phyloP scores from a whole-genome alignment of 1,284 basidiomycete species.

The Coniophora puteana region DNA sequence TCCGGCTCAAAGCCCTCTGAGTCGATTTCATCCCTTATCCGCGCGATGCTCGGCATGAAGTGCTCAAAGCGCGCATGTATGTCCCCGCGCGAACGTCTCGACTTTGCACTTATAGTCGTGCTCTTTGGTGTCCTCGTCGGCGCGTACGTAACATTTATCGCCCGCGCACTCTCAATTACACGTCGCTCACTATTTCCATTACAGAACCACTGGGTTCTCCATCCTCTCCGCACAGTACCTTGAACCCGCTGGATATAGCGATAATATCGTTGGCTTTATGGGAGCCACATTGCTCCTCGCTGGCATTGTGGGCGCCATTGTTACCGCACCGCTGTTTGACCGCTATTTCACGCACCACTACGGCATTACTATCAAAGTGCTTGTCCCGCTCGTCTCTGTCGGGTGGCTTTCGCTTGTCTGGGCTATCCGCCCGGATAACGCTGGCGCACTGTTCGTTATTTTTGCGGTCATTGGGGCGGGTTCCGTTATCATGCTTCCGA shows the following conservation, averaged over 20 bases:
- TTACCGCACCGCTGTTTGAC: conserved; percentile 73
- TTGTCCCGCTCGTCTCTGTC: conserved; percentile 56
- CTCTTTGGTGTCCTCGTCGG: conserved; percentile 65
- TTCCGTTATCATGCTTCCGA: conserved; percentile 66
- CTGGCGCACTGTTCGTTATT: conserved; percentile 56
- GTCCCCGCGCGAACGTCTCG: conserved; percentile 59
- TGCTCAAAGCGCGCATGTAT: conserved; percentile 52
- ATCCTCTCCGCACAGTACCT: conserved; percentile 66
- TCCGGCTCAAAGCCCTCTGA: conserved; percentile 57
- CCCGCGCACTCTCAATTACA: background rate
- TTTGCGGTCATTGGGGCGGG: conserved; percentile 64
- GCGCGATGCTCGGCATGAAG: conserved; percentile 56
- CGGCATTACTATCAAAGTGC: conserved; percentile 51
- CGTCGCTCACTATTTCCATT: too few species aligned
- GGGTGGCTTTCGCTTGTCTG: conserved; percentile 74
- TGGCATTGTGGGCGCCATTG: conserved; percentile 62
- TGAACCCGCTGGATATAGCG: conserved; percentile 68
- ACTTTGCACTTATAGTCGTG: conserved; percentile 56
- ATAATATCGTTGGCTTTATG: conserved; percentile 60
- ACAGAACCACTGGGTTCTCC: conserved; percentile 49
- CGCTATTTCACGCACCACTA: conserved; percentile 71
- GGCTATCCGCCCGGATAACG: conserved; percentile 62
- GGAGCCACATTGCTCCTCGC: conserved; percentile 64
- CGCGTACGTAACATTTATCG: conserved; percentile 39
- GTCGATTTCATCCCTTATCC: conserved; percentile 49